Conservation (phyloP, 352 stramenopile genomes). For the Pythium rishiriense region DNA sequence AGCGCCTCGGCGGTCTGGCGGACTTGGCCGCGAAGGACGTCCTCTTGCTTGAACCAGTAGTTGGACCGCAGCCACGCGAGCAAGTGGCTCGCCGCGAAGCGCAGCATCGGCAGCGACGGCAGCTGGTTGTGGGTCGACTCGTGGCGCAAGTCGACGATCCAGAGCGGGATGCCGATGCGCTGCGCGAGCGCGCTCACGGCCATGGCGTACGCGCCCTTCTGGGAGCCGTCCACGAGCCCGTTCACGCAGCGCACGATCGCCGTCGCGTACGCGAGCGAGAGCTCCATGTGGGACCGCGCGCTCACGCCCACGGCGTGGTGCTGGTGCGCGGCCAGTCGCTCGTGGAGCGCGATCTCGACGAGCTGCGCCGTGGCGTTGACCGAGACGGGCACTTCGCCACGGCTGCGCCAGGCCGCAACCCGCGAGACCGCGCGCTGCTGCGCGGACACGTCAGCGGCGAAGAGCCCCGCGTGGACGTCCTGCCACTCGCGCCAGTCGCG, state of each 20-base stretch:
- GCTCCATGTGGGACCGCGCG: slow-evolving; percentile 77
- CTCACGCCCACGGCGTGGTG: slow-evolving; percentile 67
- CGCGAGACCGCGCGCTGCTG: slow-evolving; percentile 60
- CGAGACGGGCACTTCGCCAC: slow-evolving; percentile 72
- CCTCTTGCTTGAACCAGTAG: slow-evolving; percentile 87
- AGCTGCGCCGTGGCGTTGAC: slow-evolving; percentile 76
- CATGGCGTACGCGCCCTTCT: slow-evolving; percentile 75
- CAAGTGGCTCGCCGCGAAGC: slow-evolving; percentile 84
- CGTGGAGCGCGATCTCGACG: slow-evolving; percentile 74
- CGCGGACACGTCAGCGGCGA: slow-evolving; percentile 43
- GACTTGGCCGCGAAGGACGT: slow-evolving; percentile 48
- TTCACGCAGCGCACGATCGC: slow-evolving; percentile 81
- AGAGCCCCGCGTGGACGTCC: slow-evolving; percentile 57
- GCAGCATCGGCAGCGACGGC: slow-evolving; percentile 86
- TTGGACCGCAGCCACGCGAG: slow-evolving; percentile 85
- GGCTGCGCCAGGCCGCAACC: slow-evolving; percentile 68
- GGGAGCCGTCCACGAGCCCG: slow-evolving; percentile 77
- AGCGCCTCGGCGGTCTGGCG: slow-evolving; percentile 43
- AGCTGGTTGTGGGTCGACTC: slow-evolving; percentile 93
- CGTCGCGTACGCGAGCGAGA: slow-evolving; percentile 67
- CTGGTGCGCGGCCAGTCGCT: slow-evolving; percentile 63
- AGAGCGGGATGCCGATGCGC: slow-evolving; percentile 90
- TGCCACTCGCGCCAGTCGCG: slow-evolving; percentile 80
- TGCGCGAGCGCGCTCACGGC: slow-evolving; percentile 78
- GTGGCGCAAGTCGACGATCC: slow-evolving; percentile 93